phyloP scores from a whole-genome alignment of 2,329 filamentous ascomycete species.

The Colletotrichum shisoi region DNA sequence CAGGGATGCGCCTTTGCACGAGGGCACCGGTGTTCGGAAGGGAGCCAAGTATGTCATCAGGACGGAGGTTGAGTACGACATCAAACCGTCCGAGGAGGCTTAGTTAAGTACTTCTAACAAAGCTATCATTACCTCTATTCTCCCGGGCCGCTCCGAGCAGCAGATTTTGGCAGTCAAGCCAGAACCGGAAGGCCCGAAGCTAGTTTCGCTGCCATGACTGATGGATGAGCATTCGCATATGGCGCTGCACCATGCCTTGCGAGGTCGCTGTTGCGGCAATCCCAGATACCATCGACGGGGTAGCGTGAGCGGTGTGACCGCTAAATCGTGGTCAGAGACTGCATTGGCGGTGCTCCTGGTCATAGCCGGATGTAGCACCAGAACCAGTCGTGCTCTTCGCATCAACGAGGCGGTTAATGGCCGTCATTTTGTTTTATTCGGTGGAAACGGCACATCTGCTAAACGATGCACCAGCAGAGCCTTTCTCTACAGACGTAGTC shows the following conservation, averaged over 20 bases:
- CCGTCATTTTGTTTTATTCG: not conserved
- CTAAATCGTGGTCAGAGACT: not conserved
- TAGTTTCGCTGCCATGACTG: not conserved
- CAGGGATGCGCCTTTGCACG: conserved; percentile 70
- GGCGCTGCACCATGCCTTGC: not conserved
- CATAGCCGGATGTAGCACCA: not conserved
- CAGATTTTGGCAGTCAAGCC: not conserved
- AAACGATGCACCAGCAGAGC: not conserved
- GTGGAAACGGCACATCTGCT: not conserved
- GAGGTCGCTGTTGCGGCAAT: not conserved
- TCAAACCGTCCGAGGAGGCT: conserved; percentile 50
- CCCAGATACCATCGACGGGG: not conserved
- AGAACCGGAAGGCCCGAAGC: not conserved
- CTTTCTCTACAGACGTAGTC: not conserved
- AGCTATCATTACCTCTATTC: not conserved
- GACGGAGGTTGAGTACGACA: conserved; percentile 75
- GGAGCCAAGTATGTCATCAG: conserved; percentile 74
- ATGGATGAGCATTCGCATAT: not conserved
- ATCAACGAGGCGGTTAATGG: not conserved
- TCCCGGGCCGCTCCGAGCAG: not conserved
- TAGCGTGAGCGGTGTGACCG: not conserved
- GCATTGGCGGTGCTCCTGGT: not conserved
- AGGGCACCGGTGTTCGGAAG: conserved; percentile 73
- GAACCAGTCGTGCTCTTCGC: not conserved
- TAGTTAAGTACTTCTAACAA: not conserved